phyloP scores from a whole-genome alignment of 805 yeast species.

The Candida michaelii region DNA sequence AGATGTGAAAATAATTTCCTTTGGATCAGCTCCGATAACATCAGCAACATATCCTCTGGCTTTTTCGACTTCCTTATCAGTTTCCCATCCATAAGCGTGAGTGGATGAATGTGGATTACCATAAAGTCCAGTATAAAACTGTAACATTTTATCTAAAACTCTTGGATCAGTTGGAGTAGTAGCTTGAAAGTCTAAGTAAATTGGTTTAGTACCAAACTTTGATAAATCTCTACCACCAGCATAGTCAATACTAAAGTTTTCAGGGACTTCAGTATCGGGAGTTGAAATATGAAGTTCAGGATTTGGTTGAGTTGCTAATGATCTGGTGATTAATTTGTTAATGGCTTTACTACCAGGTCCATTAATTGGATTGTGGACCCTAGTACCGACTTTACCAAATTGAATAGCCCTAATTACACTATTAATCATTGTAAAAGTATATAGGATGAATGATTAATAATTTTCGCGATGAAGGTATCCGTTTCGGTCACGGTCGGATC shows the following conservation, averaged over 20 bases:
- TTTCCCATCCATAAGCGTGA: constrained; percentile 98
- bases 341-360: not conserved
- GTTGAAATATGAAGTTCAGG: constrained; percentile 21
- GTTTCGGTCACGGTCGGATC: constrained; percentile 2
- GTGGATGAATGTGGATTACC: constrained; percentile 99
- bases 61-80: constrained; percentile 84
- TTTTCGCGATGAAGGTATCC: constrained; percentile 6
- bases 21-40: constrained; percentile 89
- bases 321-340: not conserved
- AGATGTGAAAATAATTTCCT: constrained; percentile 93
- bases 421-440: not conserved
- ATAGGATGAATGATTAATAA: constrained; percentile 2
- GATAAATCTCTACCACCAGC: constrained; percentile 47
- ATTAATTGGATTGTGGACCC: not conserved
- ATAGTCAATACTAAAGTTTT: constrained; percentile 46
- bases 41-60: constrained; percentile 83
- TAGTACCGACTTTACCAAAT: not conserved
- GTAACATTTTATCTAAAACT: constrained; percentile 84
- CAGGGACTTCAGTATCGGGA: constrained; percentile 28
- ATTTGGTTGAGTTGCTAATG: constrained; percentile 4
- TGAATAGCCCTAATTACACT: constrained; percentile 4
- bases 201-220: constrained; percentile 75
- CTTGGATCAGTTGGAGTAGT: constrained; percentile 98
- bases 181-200: constrained; percentile 96
- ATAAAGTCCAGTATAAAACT: constrained; percentile 85